Evolutionary conservation across 495 filamentous ascomycete genomes (phyloP).

Genomic region (Symbiotaphrina buchneri): DNA sequence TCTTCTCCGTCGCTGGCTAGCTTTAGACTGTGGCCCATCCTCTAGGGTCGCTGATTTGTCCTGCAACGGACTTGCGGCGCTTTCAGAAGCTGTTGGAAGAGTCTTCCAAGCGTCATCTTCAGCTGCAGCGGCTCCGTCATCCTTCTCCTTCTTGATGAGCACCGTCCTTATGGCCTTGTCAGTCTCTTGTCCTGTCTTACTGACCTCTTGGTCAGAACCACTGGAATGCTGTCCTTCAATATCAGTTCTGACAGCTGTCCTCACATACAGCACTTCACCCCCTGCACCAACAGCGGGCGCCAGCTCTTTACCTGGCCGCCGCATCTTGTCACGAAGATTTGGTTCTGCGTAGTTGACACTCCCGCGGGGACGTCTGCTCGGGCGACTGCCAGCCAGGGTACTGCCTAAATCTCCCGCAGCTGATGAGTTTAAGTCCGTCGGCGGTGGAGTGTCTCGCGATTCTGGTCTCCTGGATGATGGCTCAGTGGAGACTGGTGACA

Average conservation of each 20-base stretch:
- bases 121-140: no score
- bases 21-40: no score
- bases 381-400: slow-evolving; percentile 22
- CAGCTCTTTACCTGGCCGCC: slow-evolving; percentile 52
- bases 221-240: no score
- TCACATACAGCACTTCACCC: not conserved
- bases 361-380: slow-evolving; percentile 38
- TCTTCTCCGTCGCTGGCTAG: no score
- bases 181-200: no score
- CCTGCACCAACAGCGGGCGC: slow-evolving; percentile 36
- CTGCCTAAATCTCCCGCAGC: slow-evolving; percentile 9
- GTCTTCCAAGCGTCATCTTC: no score
- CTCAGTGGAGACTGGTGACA: slow-evolving; percentile 14
- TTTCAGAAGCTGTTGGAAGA: no score
- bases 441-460: slow-evolving; percentile 29
- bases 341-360: slow-evolving; percentile 71
- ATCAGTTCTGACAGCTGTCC: no score
- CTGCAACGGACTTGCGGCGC: no score
- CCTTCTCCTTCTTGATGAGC: slow-evolving; percentile 8
- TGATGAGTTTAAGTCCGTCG: slow-evolving; percentile 22
- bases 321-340: slow-evolving; percentile 71
- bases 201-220: no score
- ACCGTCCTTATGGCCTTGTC: slow-evolving; percentile 9
- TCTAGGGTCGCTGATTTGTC: no score
- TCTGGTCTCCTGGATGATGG: slow-evolving; percentile 13